Base-by-base conservation (phyloP, 2,329 filamentous ascomycete genomes). In the Paradendryphiella salina region DNA sequence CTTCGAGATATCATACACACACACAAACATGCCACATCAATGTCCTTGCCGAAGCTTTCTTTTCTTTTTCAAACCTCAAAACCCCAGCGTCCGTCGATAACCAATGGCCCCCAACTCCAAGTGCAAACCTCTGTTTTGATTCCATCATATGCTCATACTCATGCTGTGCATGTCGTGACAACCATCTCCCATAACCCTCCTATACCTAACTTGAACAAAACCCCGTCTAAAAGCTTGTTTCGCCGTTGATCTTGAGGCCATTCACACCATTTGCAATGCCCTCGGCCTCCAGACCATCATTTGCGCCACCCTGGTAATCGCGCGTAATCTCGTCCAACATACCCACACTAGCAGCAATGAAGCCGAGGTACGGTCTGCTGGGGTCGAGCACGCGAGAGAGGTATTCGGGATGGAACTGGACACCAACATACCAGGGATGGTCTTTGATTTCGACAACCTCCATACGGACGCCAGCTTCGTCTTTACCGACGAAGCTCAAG, bases 381-480 rank as follows among this genome's bases (percentile, higher is more conserved):
- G 89, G 89, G 41, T 83, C 78, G 55, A 95, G 76, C 2, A 94
- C 90, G 44, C 87, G 82, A 61, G 82, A 87, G 42, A 89, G 79
- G 69, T 93, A 96, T 73, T 96, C 91, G 2, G 92, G 90, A 72
- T 96, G 91, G 73, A 88, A 93, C 73, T 96, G 92, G 7, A 94
- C 88, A 56, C 87, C 87, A 14, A 95, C 89, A 62, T 86, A 96
- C 80, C 84, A 96, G 0, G 88, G 88, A 71, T 96, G 90, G 58
- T 93, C 85, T 69, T 86, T 85, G 55, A 95, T 76, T 75, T 96
- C 90, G 29, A 95, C 76, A 41, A 91, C 82, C 76, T 95, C 90
- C 86, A 94, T 90, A 26, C 90, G 83, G 61, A 87, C 83, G 36
- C 87, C 89, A 53, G 81, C 85, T 50, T 88, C 85, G 65, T 95